Conservation (phyloP, 2,329 filamentous ascomycete species). For the Sporothrix humicola region DNA sequence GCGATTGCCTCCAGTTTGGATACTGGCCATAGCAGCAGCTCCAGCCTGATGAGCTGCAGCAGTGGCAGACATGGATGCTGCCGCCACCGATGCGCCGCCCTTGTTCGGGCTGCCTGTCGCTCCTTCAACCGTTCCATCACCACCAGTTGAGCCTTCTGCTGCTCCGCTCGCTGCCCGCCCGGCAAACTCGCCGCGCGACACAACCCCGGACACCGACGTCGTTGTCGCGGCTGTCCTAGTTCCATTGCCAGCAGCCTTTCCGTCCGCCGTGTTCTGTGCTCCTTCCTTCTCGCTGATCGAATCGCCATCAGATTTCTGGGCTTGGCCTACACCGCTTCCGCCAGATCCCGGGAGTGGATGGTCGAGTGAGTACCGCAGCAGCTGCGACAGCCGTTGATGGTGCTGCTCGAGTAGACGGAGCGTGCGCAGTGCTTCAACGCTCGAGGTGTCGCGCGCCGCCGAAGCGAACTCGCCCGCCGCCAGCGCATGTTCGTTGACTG, state of each 20-base stretch:
- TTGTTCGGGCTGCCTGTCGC: neutral
- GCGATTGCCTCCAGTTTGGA: constrained; percentile 42
- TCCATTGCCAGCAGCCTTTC: constrained; percentile 33
- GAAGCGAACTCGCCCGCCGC: constrained; percentile 89
- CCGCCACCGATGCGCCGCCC: neutral
- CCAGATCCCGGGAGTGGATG: constrained; percentile 49
- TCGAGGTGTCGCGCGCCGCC: constrained; percentile 73
- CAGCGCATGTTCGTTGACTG: constrained; percentile 84
- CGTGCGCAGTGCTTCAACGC: constrained; percentile 77
- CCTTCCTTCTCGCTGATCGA: constrained; percentile 29
- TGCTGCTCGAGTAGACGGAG: constrained; percentile 85
- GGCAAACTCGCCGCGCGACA: constrained; percentile 37
- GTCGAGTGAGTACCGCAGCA: constrained; percentile 73
- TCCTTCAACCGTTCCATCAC: neutral
- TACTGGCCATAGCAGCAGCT: constrained; percentile 33
- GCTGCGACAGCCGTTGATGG: constrained; percentile 80
- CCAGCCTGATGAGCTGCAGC: constrained; percentile 36
- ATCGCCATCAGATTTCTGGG: constrained; percentile 9
- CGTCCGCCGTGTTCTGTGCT: constrained; percentile 38
- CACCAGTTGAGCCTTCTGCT: neutral
- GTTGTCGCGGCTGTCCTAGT: constrained; percentile 29
- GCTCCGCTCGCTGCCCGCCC: neutral
- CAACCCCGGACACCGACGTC: constrained; percentile 35
- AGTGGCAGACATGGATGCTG: constrained; percentile 40
- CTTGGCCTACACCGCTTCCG: neutral